Evolutionary conservation across 2,329 filamentous ascomycete species (phyloP), one percentile per base, ranked within the genome.

Genomic region (Ophiostoma pallidulum): DNA sequence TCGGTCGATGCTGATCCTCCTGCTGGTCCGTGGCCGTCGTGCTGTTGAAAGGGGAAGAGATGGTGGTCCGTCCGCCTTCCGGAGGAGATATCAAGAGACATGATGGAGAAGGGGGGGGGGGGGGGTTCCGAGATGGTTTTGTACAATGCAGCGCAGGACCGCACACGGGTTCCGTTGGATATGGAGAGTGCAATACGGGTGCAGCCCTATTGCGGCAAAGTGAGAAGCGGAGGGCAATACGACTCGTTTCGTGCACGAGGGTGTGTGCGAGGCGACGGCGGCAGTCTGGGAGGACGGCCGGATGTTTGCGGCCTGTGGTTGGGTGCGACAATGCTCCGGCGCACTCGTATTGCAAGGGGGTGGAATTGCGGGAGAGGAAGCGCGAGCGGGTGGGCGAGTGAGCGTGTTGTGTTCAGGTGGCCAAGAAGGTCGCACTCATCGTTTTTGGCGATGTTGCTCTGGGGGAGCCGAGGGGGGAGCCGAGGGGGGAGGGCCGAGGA

Each of bases 81-180:
- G 29, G 37, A 41, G 44, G 45, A 48, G 26, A 41, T 39, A 29
- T 51, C 47, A 14, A 50, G 38, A 42, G 49, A 49, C 51, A 53
- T 53, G 51, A 53, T 47, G 24, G 24, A 28, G 24, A 28, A 10
- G 24, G 10, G 24, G 24, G 24, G 6, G 24, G 10, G 24, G 24
- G 10, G 24, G 5, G 24, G 24, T 10, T 28, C 10, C 24, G 6
- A 10, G 24, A 28, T 10, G 24, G 6, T 28, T 10, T 28, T 28
- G n/a, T n/a, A n/a, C n/a, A n/a, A n/a, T n/a, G n/a, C n/a, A n/a
- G n/a, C n/a, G n/a, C n/a, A n/a, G n/a, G n/a, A n/a, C n/a, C n/a
- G n/a, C n/a, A n/a, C n/a, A n/a, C n/a, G n/a, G n/a, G n/a, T n/a
- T n/a, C n/a, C n/a, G n/a, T n/a, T n/a, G n/a, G n/a, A n/a, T n/a